These are phyloP conservation scores for Beauveria medogensis DNA, from an alignment of 2,329 filamentous ascomycete species.

Conservation along the genomic window DNA sequence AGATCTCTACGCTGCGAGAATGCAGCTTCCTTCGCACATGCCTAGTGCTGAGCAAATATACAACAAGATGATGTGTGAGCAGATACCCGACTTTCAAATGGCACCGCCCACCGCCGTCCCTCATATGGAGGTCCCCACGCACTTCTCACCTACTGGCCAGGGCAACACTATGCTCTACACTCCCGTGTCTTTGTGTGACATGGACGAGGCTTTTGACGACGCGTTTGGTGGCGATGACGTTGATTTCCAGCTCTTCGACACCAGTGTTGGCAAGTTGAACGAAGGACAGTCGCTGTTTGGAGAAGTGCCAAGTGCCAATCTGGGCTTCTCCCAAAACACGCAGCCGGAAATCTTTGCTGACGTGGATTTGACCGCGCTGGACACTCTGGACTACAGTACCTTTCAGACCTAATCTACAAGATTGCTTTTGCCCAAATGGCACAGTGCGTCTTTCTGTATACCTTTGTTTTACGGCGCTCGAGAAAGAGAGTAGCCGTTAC, in stretches of 20 bases:
- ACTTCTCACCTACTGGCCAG: slow-evolving; percentile 63
- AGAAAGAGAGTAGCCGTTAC: slow-evolving; percentile 1
- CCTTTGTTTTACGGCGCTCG: neutral
- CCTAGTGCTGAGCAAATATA: slow-evolving; percentile 31
- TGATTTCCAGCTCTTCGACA: slow-evolving; percentile 59
- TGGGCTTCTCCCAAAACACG: slow-evolving; percentile 44
- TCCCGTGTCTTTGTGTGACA: slow-evolving; percentile 50
- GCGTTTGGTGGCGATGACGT: slow-evolving; percentile 35
- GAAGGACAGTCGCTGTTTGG: slow-evolving; percentile 37
- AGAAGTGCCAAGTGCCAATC: slow-evolving; percentile 41
- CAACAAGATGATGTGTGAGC: slow-evolving; percentile 35
- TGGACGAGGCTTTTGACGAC: slow-evolving; percentile 60
- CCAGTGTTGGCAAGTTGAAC: slow-evolving; percentile 30
- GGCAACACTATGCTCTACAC: slow-evolving; percentile 62
- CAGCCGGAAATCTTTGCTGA: slow-evolving; percentile 43
- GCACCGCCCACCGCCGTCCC: slow-evolving; percentile 11
- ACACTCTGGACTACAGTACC: slow-evolving; percentile 22
- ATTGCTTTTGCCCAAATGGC: slow-evolving; percentile 1
- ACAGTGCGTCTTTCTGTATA: slow-evolving; percentile 7
- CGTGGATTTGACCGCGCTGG: slow-evolving; percentile 29
- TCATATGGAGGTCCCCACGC: slow-evolving; percentile 27
- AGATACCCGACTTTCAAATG: slow-evolving; percentile 31
- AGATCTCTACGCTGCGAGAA: slow-evolving; percentile 52
- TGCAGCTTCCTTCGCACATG: slow-evolving; percentile 46
- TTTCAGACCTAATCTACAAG: slow-evolving; percentile 4